These are phyloP conservation scores for Phytopythium chamaehyphon DNA, from an alignment of 352 stramenopile species.

Conservation along the genomic window DNA sequence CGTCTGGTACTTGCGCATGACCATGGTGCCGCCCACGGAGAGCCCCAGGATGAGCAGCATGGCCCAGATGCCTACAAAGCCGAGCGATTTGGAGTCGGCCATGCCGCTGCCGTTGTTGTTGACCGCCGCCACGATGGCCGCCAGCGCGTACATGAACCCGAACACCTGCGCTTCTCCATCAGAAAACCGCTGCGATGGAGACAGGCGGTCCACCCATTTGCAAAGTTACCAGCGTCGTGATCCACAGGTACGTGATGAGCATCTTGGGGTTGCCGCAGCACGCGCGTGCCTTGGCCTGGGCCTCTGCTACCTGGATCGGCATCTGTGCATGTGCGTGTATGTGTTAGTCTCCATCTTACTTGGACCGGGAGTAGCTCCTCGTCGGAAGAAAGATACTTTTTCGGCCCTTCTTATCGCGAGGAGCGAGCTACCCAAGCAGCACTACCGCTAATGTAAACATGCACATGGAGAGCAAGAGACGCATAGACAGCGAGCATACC, in stretches of 20 bases:
- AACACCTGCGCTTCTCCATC: slow-evolving; percentile 54
- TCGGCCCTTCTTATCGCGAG: no score
- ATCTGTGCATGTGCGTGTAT: no score
- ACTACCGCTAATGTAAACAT: no score
- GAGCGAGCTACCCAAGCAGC: no score
- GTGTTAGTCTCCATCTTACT: no score
- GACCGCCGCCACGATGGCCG: slow-evolving; percentile 78
- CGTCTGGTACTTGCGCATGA: slow-evolving; percentile 89
- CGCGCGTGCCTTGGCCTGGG: slow-evolving; percentile 51
- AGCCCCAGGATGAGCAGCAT: slow-evolving; percentile 82
- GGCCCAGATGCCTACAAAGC: slow-evolving; percentile 78
- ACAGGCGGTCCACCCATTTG: no score
- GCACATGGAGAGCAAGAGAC: no score
- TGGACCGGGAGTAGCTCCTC: slow-evolving; percentile 6
- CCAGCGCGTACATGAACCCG: slow-evolving; percentile 83
- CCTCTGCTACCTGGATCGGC: slow-evolving; percentile 48
- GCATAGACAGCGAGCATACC: no score
- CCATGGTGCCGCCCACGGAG: slow-evolving; percentile 80
- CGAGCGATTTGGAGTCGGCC: slow-evolving; percentile 73
- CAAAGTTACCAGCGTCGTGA: slow-evolving; percentile 70
- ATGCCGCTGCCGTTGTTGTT: slow-evolving; percentile 66
- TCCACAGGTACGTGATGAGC: slow-evolving; percentile 84
- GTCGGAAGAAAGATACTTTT: not conserved
- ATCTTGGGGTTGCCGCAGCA: slow-evolving; percentile 81
- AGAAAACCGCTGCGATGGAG: slow-evolving; percentile 50